A percentile compares a stretch with the other conserved stretches of the same genome.
These are phyloP conservation scores for Volvox carteri DNA, from an alignment of 163 green algal genomes.

Conservation along the genomic window DNA sequence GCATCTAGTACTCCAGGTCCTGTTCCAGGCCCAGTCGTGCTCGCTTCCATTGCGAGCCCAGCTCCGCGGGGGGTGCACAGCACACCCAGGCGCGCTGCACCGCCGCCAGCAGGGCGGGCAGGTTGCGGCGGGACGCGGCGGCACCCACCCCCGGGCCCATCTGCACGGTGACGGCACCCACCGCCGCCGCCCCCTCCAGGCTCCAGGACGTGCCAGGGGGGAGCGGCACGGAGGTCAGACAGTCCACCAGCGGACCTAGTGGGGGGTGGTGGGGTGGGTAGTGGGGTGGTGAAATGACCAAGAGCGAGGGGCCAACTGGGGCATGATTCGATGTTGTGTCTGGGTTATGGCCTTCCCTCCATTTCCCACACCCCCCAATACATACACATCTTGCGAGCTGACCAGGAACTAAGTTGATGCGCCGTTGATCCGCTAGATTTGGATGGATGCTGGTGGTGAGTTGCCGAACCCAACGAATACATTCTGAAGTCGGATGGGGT, in stretches of 20 bases:
- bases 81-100: constrained; percentile 52
- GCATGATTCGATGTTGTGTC: no score
- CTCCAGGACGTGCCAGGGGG: constrained; percentile 10
- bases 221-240: constrained; percentile 28
- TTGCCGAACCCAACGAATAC: no score
- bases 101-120: constrained; percentile 34
- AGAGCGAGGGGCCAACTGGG: no score
- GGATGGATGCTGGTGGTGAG: no score
- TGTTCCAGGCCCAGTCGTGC: constrained; percentile 37
- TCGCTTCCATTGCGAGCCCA: constrained; percentile 32
- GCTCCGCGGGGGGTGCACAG: constrained; percentile 31
- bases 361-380: no score
- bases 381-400: no score
- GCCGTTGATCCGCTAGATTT: no score
- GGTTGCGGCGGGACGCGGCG: background rate
- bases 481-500: no score
- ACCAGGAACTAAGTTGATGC: no score
- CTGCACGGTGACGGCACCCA: constrained; percentile 22
- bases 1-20: constrained; percentile 49
- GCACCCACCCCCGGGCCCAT: constrained; percentile 39
- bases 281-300: no score
- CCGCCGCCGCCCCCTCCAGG: constrained; percentile 39
- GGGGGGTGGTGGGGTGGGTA: background rate
- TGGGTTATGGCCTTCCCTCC: no score
- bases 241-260: constrained; percentile 24